phyloP scores from a whole-genome alignment of 768 basidiomycete genomes.

The Xerocomellus intermedius region DNA sequence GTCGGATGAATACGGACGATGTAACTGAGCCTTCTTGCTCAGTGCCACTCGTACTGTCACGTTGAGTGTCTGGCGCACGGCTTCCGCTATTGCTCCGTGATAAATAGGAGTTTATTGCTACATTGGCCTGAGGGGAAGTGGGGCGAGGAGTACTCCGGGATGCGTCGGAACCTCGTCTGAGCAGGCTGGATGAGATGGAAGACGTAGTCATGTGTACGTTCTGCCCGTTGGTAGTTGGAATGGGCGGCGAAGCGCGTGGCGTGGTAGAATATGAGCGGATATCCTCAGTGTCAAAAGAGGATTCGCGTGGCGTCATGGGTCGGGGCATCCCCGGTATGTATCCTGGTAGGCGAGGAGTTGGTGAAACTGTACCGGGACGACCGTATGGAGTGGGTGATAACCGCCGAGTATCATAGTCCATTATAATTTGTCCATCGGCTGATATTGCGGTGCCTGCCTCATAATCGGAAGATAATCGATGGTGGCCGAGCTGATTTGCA shows the following conservation, averaged over 20 bases:
- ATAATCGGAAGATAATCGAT: slow-evolving; percentile 41
- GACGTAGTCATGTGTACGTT: slow-evolving; percentile 37
- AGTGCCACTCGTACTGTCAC: slow-evolving; percentile 35
- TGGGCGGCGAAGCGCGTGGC: slow-evolving; percentile 74
- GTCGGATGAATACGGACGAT: slow-evolving; percentile 54
- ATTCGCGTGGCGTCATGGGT: slow-evolving; percentile 85
- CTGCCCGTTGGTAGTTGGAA: slow-evolving; percentile 36
- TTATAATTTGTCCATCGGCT: slow-evolving; percentile 52
- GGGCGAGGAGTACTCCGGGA: slow-evolving; percentile 50
- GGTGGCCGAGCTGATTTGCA: slow-evolving; percentile 23
- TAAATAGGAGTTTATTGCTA: slow-evolving; percentile 46
- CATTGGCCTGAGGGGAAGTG: slow-evolving; percentile 43
- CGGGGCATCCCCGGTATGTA: slow-evolving; percentile 90
- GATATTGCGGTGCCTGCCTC: slow-evolving; percentile 73
- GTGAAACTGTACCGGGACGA: slow-evolving; percentile 50
- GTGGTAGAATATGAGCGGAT: slow-evolving; percentile 69
- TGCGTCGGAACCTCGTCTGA: slow-evolving; percentile 56
- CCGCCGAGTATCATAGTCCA: slow-evolving; percentile 50
- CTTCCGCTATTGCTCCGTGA: slow-evolving; percentile 63
- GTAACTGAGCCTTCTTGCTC: slow-evolving; percentile 44
- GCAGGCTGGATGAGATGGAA: slow-evolving; percentile 37
- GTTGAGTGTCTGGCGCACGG: slow-evolving; percentile 57
- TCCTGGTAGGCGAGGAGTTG: slow-evolving; percentile 62
- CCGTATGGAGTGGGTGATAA: slow-evolving; percentile 58
- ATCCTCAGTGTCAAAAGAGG: slow-evolving; percentile 64